Evolutionary conservation across 2,329 filamentous ascomycete species (phyloP), one percentile per base, ranked within the genome.

Genomic region (Clathrospora elynae): DNA sequence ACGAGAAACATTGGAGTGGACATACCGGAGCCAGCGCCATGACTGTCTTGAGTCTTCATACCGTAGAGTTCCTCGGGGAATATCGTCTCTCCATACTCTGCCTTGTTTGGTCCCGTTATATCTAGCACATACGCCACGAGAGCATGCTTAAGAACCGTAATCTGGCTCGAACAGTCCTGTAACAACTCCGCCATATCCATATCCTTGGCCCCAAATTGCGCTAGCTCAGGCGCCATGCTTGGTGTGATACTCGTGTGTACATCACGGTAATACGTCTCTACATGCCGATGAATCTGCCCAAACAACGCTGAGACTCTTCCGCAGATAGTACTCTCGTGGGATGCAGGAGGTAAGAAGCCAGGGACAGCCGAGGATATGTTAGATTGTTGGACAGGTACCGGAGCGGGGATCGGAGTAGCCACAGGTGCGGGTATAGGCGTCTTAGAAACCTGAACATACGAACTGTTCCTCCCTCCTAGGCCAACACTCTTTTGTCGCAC

Each of bases 231-330:
- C 23, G 64, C 56, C 61, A 69, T 66, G 24, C 55, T 66, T 2
- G 64, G 58, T 11, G 64, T 68, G 8, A 68, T 62, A 23, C 53
- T 61, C 11, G 64, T 64, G 34, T 68, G 60, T 4, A 66, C 61
- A 30, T 69, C 63, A 32, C 67, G 61, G 38, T 70, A 70, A 36
- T 60, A 67, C 5, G 37, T 58, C 11, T 67, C 61, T 25, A 69
- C 45, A 36, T 67, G 65, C 6, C 42, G 38, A 12, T 66, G 61
- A 11, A 67, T 50, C 28, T 58, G 48, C 14, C 35, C 50, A 35
- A 69, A 67, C 16, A 70, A 35, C 6, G 24, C 43, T 1, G 55
- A 37, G 1, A 65, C 49, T n/a, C 45, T 51, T 10, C 41, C 51
- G 16, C 49, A 46, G 5, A 68, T 47, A 7, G 56, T 51, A 4